Conservation (phyloP, 2,329 filamentous ascomycete species). For the Pezizomycotina sp. region DNA sequence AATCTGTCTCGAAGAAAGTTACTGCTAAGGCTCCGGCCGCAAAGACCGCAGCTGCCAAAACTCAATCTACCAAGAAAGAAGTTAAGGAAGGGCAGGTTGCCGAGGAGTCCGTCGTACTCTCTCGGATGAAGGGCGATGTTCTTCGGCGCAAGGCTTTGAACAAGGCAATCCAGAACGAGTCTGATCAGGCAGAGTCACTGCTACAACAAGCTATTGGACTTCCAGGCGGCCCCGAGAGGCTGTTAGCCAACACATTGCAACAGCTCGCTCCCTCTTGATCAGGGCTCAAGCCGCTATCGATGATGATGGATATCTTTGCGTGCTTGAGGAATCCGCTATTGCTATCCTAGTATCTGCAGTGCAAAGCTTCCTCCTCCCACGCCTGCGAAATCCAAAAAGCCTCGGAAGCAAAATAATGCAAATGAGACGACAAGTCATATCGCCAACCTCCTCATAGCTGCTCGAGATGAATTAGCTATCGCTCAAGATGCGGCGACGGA, state of each 20-base stretch:
- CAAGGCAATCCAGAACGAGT: constrained; percentile 34
- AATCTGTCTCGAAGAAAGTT: too few relatives aligned
- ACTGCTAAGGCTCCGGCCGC: constrained; percentile 18
- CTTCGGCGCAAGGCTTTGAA: constrained; percentile 37
- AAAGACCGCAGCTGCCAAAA: constrained; percentile 19
- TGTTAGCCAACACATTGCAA: constrained; percentile 40
- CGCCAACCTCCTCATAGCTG: constrained; percentile 39
- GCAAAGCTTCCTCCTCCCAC: constrained; percentile 30
- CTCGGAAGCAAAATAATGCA: constrained; percentile 16
- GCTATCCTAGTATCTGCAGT: constrained; percentile 30
- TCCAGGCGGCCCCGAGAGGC: constrained; percentile 31
- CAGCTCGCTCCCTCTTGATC: constrained; percentile 50
- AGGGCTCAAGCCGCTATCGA: constrained; percentile 57
- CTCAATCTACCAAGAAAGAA: constrained; percentile 20
- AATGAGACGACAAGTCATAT: constrained; percentile 8
- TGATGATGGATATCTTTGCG: constrained; percentile 68
- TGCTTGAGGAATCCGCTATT: constrained; percentile 61
- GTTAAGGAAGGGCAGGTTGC: constrained; percentile 14
- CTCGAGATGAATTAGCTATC: constrained; percentile 48
- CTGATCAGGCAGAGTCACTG: constrained; percentile 40
- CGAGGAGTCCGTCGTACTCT: constrained; percentile 27
- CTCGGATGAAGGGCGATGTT: constrained; percentile 35
- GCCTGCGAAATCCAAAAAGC: constrained; percentile 24
- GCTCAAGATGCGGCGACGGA: constrained; percentile 41
- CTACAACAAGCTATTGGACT: constrained; percentile 38